These are phyloP conservation scores for Rhododendron kiyosumense DNA, from an alignment of 148 eudicot species.

Conservation along the genomic window DNA sequence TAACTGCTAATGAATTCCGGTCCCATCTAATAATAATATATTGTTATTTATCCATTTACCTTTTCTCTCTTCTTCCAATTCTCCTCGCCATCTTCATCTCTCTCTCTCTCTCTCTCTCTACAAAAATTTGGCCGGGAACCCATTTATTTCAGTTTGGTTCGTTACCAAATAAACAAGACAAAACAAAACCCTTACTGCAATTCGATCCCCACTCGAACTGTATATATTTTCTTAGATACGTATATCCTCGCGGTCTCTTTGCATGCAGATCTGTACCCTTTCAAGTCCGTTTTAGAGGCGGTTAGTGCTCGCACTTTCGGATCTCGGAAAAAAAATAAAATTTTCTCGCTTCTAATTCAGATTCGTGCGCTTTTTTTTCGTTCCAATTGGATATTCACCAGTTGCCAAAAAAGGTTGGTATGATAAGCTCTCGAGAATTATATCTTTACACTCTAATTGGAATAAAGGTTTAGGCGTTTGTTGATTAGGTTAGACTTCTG, in stretches of 20 bases:
- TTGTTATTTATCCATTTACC: not conserved
- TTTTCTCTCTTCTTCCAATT: slow-evolving; percentile 31
- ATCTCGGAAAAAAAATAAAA: not conserved
- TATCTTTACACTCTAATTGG: not conserved
- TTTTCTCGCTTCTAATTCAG: not conserved
- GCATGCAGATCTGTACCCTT: slow-evolving; percentile 18
- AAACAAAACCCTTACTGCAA: slow-evolving; percentile 3
- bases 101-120: not conserved
- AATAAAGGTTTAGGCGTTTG: not conserved
- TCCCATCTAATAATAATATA: not conserved
- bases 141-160: slow-evolving; percentile 26
- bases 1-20: not conserved
- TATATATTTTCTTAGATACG: not conserved
- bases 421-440: not conserved
- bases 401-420: not conserved
- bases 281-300: not conserved
- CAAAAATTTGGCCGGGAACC: slow-evolving; percentile 24
- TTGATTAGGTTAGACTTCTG: not conserved
- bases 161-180: slow-evolving; percentile 7
- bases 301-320: not conserved
- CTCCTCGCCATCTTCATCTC: not conserved
- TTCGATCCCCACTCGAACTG: slow-evolving; percentile 2
- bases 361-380: not conserved
- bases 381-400: not conserved
- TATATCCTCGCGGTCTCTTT: not conserved